These are phyloP conservation scores for Xylaria grammica DNA, from an alignment of 495 filamentous ascomycete species.

Conservation along the genomic window DNA sequence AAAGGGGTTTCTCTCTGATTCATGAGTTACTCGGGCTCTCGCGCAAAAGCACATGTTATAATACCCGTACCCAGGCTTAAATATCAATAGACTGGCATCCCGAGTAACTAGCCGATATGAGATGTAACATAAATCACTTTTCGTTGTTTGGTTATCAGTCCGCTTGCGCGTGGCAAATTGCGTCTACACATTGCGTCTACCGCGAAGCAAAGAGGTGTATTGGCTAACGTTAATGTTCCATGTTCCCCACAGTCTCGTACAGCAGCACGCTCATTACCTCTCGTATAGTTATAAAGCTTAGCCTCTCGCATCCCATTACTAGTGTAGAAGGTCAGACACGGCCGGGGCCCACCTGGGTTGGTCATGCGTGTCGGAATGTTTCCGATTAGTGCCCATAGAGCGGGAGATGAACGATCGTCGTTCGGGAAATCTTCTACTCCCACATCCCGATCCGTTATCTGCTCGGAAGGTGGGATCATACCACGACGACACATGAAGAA, in stretches of 20 bases:
- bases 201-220: neutral
- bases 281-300: neutral
- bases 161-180: neutral
- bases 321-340: too few species aligned
- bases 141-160: neutral
- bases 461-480: neutral
- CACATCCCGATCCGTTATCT: neutral
- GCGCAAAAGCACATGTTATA: neutral
- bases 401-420: neutral
- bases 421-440: neutral
- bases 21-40: neutral
- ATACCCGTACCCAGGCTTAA: too few species aligned
- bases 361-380: conserved; percentile 6
- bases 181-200: neutral
- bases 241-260: neutral
- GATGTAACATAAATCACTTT: too few species aligned
- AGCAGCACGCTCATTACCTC: too few species aligned
- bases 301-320: neutral
- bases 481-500: neutral
- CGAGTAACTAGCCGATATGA: too few species aligned
- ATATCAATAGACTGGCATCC: too few species aligned
- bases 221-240: neutral
- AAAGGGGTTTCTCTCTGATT: neutral
- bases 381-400: conserved; percentile 3
- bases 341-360: neutral